Conservation (phyloP, 2,329 filamentous ascomycete genomes). For the Volutella citrinella region DNA sequence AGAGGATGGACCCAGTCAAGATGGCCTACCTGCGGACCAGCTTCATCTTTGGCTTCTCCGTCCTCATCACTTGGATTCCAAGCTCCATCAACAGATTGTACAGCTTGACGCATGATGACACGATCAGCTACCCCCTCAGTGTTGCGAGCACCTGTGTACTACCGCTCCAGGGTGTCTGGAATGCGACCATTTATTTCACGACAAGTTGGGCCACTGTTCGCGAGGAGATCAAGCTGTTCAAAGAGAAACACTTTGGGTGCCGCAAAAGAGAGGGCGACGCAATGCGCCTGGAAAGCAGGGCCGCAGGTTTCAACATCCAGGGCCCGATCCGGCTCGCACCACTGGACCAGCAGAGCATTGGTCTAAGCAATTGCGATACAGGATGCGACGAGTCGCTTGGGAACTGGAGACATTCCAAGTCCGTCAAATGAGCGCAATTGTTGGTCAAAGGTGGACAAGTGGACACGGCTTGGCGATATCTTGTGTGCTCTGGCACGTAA, state of each 20-base stretch:
- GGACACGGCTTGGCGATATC: too few relatives aligned
- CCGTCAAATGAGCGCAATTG: not conserved
- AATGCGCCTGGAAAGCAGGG: slow-evolving; percentile 25
- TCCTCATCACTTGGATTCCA: slow-evolving; percentile 59
- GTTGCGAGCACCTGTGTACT: slow-evolving; percentile 68
- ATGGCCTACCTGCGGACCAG: slow-evolving; percentile 58
- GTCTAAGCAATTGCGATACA: not conserved
- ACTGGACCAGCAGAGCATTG: slow-evolving; percentile 6
- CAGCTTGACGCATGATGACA: slow-evolving; percentile 50
- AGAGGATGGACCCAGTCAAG: slow-evolving; percentile 51
- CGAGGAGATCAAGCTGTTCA: slow-evolving; percentile 22
- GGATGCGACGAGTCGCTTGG: too few relatives aligned
- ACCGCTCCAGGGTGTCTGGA: slow-evolving; percentile 78
- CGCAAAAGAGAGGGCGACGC: slow-evolving; percentile 8
- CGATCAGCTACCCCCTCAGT: slow-evolving; percentile 61
- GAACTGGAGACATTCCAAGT: slow-evolving; percentile 2
- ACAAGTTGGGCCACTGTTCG: slow-evolving; percentile 50
- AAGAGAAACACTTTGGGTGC: slow-evolving; percentile 8
- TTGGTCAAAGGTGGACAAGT: not conserved
- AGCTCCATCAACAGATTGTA: slow-evolving; percentile 73
- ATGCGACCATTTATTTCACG: slow-evolving; percentile 70
- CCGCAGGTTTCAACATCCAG: slow-evolving; percentile 18
- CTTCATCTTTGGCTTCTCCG: slow-evolving; percentile 58
- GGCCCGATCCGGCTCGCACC: slow-evolving; percentile 21
- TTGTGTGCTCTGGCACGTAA: not conserved